A percentile compares a stretch with the other conserved stretches of the same genome.
Conservation (phyloP, 257 asterid species). For the Thymus mandschuricus region DNA sequence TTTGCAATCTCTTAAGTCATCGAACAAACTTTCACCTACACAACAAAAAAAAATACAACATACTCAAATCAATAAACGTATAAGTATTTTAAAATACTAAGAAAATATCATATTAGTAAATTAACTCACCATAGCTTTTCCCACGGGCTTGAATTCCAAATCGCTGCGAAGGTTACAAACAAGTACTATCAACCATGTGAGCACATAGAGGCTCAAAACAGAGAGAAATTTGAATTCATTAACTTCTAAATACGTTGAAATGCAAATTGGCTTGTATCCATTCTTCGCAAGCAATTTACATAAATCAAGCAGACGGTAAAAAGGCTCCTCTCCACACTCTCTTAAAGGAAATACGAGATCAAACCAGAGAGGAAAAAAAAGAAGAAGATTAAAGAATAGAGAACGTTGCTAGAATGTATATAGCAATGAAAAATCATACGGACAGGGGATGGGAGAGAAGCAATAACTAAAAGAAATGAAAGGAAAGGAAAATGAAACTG, state of each 20-base stretch:
- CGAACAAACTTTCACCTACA: no score
- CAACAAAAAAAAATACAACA: no score
- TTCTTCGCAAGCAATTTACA: neutral
- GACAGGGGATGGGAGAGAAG: neutral
- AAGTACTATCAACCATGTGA: neutral
- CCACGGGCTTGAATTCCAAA: constrained; percentile 97
- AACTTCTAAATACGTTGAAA: neutral
- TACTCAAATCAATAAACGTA: no score
- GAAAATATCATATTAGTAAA: no score
- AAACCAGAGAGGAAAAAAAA: neutral
- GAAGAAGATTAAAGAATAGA: neutral
- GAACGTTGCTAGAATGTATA: constrained; percentile 17
- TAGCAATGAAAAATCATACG: neutral
- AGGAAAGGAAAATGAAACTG: no score
- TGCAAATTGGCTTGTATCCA: neutral
- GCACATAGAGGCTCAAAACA: neutral
- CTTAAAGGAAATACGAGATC: neutral
- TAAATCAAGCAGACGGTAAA: no score
- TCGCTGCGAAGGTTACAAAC: constrained; percentile 59
- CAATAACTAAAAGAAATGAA: no score
- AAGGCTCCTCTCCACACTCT: neutral
- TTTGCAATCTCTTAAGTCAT: no score
- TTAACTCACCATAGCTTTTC: constrained; percentile 42
- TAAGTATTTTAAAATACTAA: no score
- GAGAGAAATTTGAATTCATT: constrained; percentile 6